A percentile compares a stretch with the other conserved stretches of the same genome.
These are phyloP conservation scores for Leersia perrieri DNA, from an alignment of 176 grass and related monocot species.

Conservation along the genomic window DNA sequence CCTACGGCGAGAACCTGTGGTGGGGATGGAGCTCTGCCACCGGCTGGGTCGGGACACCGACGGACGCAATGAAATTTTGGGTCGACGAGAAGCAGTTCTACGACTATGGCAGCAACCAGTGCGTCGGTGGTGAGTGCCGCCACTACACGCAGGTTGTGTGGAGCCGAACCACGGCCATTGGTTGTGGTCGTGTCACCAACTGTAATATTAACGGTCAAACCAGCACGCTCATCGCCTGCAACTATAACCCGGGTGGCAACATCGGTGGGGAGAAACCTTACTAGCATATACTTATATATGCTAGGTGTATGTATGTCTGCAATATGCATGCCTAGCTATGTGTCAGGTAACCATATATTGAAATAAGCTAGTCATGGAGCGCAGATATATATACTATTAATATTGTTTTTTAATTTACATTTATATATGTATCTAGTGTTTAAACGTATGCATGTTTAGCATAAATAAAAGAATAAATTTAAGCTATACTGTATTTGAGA, in stretches of 20 bases:
- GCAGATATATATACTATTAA: no score
- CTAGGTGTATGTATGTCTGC: no score
- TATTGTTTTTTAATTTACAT: no score
- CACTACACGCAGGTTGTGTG: slow-evolving; percentile 36
- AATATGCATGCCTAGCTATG: no score
- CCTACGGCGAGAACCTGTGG: background rate
- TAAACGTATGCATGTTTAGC: no score
- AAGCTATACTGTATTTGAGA: no score
- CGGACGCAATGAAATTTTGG: background rate
- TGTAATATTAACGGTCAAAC: background rate
- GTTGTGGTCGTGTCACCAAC: background rate
- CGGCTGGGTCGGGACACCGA: background rate
- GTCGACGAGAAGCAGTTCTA: slow-evolving; percentile 18
- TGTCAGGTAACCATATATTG: no score
- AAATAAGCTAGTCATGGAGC: no score
- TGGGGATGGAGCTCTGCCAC: background rate
- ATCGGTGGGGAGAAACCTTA: background rate
- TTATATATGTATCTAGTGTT: no score
- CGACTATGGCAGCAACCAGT: background rate
- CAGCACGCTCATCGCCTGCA: slow-evolving; percentile 6
- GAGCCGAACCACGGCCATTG: background rate
- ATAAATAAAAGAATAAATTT: no score
- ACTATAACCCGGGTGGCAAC: slow-evolving; percentile 7
- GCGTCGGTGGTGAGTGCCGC: background rate
- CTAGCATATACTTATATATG: background rate